These are phyloP conservation scores for Capronia americana DNA, from an alignment of 2,329 filamentous ascomycete genomes.

Conservation along the genomic window DNA sequence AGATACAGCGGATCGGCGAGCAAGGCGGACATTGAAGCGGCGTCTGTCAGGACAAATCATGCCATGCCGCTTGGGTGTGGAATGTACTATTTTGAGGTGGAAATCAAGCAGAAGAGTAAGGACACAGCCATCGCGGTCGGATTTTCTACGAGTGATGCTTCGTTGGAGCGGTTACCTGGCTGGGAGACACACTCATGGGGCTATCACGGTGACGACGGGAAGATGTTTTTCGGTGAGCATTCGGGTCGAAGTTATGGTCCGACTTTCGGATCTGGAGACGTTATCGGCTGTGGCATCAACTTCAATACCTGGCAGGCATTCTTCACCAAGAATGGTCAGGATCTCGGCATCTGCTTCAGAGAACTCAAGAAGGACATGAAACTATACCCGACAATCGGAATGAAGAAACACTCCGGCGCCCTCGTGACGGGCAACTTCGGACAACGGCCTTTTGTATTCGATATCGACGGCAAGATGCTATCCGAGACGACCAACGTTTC, in stretches of 20 bases:
- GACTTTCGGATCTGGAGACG: constrained; percentile 64
- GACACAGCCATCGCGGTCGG: constrained; percentile 66
- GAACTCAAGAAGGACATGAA: constrained; percentile 50
- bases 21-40: constrained; percentile 74
- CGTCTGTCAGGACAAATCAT: constrained; percentile 79
- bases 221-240: constrained; percentile 65
- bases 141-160: constrained; percentile 65
- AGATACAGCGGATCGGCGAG: constrained; percentile 64
- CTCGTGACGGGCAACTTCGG: constrained; percentile 68
- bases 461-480: constrained; percentile 82
- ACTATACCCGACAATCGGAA: constrained; percentile 65
- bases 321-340: constrained; percentile 68
- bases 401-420: constrained; percentile 67
- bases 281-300: constrained; percentile 70
- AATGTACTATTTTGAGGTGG: constrained; percentile 90
- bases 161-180: constrained; percentile 66
- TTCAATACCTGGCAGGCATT: constrained; percentile 67
- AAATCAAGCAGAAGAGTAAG: constrained; percentile 69
- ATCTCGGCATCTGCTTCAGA: constrained; percentile 62
- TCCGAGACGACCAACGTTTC: constrained; percentile 66
- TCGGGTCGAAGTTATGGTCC: constrained; percentile 65
- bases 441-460: constrained; percentile 79
- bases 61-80: constrained; percentile 88
- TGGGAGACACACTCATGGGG: constrained; percentile 72
- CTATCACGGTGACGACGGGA: constrained; percentile 71